Evolutionary conservation across 768 basidiomycete genomes (phyloP), one percentile per base, ranked within the genome.

Genomic region (Fibroporia radiculosa): DNA sequence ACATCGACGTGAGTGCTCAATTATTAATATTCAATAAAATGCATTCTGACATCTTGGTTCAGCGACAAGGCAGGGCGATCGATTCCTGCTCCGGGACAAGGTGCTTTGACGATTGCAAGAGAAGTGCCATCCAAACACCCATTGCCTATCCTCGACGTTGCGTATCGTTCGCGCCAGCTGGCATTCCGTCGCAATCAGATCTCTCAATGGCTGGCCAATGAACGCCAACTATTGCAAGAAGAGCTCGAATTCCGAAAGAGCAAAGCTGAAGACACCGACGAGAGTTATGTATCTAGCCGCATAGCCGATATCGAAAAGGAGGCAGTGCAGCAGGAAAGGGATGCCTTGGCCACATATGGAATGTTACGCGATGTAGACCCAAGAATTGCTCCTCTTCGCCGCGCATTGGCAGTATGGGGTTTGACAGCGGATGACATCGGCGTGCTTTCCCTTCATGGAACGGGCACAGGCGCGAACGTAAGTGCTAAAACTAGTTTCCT

Each of bases 1-100:
- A 99, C 96, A 2, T 92, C 92, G 6, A 91, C 88, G 87, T 91
- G 64, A 59, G 87, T 73, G 10, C 24, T 2, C 39, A 19, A 12
- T 10, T 28, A 14, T 41, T 36, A 18, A 8, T 13, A 4, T 20
- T 27, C 10, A 38, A 14, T 20, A 27, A 42, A 42, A 11, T 33
- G 34, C 26, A 20, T 31, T 40, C 41, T 54, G 10, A 50, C 23
- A 16, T 45, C 37, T 3, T 2, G 42, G 33, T 61, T 33, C 53
- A 95, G 88, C 54, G 96, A 99, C 72, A 99, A 99, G 69, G 95
- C 96, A 48, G 96, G 96, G 14, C 92, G 96, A 40, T 97, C 93
- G 3, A 82, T 99, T 45, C 96, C 96, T 35, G 96, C 96, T 48
- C 96, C 96, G 39, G 96, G 96, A 45, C 83, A 84, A 48, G 96